A percentile compares a stretch with the other conserved stretches of the same genome.
Evolutionary conservation across 2,329 filamentous ascomycete species (phyloP).

Genomic region (Amauroascus niger): DNA sequence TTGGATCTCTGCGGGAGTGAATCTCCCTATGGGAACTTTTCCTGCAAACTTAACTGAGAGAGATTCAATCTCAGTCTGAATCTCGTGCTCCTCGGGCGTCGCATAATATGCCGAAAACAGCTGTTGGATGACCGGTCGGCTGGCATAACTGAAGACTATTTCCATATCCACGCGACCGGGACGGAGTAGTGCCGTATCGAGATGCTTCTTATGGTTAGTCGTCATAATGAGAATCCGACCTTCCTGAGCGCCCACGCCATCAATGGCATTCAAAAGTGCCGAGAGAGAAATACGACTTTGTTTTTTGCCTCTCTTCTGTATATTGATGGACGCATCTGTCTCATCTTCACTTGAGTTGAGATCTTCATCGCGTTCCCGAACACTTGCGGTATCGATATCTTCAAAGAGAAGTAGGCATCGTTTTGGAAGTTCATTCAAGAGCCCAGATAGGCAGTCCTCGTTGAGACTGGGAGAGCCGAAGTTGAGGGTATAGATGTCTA

Average conservation of each 20-base stretch:
- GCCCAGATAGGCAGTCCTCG: constrained; percentile 54
- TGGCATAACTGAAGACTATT: constrained; percentile 40
- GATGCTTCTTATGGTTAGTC: constrained; percentile 55
- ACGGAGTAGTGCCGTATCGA: constrained; percentile 55
- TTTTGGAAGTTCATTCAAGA: constrained; percentile 59
- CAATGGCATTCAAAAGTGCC: constrained; percentile 59
- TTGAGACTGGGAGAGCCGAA: constrained; percentile 53
- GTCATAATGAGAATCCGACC: constrained; percentile 66
- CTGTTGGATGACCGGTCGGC: too few relatives aligned
- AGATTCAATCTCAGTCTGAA: too few relatives aligned
- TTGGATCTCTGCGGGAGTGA: too few relatives aligned
- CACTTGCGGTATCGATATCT: constrained; percentile 64
- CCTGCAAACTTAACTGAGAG: too few relatives aligned
- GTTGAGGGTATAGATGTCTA: constrained; percentile 63
- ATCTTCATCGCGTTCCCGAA: constrained; percentile 39
- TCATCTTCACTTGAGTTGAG: constrained; percentile 31
- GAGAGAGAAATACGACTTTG: constrained; percentile 49
- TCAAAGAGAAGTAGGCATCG: constrained; percentile 66
- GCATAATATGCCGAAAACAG: too few relatives aligned
- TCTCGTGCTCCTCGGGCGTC: too few relatives aligned
- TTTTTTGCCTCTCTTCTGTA: neutral
- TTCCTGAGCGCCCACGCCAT: constrained; percentile 60
- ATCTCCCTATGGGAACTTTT: too few relatives aligned
- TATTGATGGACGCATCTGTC: constrained; percentile 13
- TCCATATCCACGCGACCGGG: constrained; percentile 55